Conservation (phyloP, 225 moss, liverwort and hornwort genomes). For the Asterella californica region DNA sequence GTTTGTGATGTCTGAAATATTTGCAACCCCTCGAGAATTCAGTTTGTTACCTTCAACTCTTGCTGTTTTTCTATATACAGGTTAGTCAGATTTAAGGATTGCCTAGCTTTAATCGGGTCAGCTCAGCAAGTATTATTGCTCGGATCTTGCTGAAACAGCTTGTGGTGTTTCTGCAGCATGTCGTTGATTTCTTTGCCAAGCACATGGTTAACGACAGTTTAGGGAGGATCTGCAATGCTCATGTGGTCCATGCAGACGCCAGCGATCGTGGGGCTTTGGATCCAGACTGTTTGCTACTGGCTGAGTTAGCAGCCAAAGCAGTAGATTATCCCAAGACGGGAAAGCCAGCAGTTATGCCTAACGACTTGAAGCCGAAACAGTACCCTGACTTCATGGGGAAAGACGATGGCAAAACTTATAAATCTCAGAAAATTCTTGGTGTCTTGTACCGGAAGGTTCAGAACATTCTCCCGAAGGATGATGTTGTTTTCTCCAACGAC, state of each 20-base stretch:
- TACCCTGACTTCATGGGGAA: conserved; percentile 93
- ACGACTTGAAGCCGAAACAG: conserved; percentile 39
- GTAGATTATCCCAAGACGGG: conserved; percentile 98
- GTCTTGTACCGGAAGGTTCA: conserved; percentile 54
- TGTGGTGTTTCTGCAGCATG: conserved; percentile 47
- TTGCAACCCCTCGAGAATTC: not conserved
- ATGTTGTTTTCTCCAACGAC: conserved; percentile 26
- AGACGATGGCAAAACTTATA: conserved; percentile 50
- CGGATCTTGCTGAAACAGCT: not conserved
- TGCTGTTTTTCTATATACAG: not conserved
- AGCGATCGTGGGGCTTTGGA: conserved; percentile 73
- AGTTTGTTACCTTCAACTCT: not conserved
- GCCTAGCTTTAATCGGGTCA: not conserved
- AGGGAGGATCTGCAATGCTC: conserved; percentile 80
- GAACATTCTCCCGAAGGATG: conserved; percentile 37
- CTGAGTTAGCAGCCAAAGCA: conserved; percentile 64
- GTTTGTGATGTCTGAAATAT: too few species aligned
- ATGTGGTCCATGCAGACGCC: conserved; percentile 76
- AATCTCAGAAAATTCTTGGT: conserved; percentile 63
- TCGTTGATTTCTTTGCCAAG: conserved; percentile 71
- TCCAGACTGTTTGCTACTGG: conserved; percentile 52
- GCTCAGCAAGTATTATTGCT: not conserved
- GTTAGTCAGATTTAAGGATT: too few species aligned
- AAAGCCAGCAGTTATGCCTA: conserved; percentile 64
- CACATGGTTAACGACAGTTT: conserved; percentile 72